A percentile compares a stretch with the other conserved stretches of the same genome.
Evolutionary conservation across 129 eudicot genomes (phyloP).

Genomic region (Rutidosis leptorrhynchoides): DNA sequence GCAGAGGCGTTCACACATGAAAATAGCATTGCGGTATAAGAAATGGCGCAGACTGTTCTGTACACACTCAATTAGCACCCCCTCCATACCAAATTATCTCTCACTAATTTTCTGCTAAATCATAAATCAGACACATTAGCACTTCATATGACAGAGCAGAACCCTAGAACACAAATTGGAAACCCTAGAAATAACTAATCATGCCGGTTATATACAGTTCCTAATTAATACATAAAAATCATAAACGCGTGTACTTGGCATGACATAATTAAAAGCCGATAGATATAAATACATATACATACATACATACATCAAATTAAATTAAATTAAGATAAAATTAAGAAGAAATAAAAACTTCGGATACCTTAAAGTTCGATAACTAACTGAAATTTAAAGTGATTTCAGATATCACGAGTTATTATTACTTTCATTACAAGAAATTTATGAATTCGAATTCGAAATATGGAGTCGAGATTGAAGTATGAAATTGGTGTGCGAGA

Average conservation of each 20-base stretch:
- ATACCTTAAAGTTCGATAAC: constrained; percentile 12
- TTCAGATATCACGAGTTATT: constrained; percentile 7
- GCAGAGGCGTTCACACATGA: constrained; percentile 92
- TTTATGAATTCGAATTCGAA: neutral
- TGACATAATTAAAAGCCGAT: neutral
- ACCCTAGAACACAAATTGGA: constrained; percentile 4
- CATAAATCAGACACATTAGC: constrained; percentile 11
- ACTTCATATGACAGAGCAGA: neutral
- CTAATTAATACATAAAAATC: neutral
- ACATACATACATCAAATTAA: neutral
- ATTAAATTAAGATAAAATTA: too few relatives aligned
- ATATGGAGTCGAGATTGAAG: neutral
- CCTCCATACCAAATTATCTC: constrained; percentile 57
- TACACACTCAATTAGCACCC: constrained; percentile 62
- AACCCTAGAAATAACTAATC: constrained; percentile 21
- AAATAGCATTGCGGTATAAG: constrained; percentile 70
- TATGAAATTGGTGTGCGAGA: constrained; percentile 16
- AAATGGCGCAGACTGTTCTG: constrained; percentile 66
- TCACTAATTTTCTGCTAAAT: constrained; percentile 2
- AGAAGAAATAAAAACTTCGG: neutral
- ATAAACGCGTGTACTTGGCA: neutral
- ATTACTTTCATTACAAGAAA: neutral
- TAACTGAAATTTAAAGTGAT: constrained; percentile 4
- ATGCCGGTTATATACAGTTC: constrained; percentile 3
- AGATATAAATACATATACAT: neutral